Conservation (phyloP, 495 filamentous ascomycete species). For the Neurospora sp. region DNA sequence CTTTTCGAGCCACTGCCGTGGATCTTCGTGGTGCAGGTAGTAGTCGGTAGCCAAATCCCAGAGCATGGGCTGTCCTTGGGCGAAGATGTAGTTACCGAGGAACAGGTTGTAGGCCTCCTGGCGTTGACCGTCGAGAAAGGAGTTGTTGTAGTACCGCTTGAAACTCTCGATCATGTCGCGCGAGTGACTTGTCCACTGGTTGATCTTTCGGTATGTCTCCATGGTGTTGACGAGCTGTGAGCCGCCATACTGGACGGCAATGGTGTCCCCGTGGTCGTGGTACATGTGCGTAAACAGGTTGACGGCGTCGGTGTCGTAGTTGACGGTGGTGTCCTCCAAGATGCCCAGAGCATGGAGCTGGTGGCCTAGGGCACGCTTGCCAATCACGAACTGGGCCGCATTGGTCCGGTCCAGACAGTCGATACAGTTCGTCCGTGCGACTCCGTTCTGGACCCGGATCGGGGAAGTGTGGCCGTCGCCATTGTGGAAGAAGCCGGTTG, state of each 20-base stretch:
- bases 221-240: slow-evolving; percentile 98
- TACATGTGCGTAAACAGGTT: slow-evolving; percentile 97
- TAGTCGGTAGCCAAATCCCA: slow-evolving; percentile 96
- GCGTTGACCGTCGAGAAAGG: slow-evolving; percentile 88
- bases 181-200: slow-evolving; percentile 96
- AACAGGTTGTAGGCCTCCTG: slow-evolving; percentile 99
- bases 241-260: slow-evolving; percentile 94
- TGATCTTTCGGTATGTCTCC: slow-evolving; percentile 97
- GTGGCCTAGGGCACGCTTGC: slow-evolving; percentile 85
- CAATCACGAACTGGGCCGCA: slow-evolving; percentile 94
- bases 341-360: slow-evolving; percentile 91
- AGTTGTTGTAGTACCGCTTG: slow-evolving; percentile 98
- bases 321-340: slow-evolving; percentile 64
- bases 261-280: slow-evolving; percentile 93
- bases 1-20: slow-evolving; percentile 57
- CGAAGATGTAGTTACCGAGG: slow-evolving; percentile 89
- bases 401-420: slow-evolving; percentile 96
- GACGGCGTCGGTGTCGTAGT: slow-evolving; percentile 91
- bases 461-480: slow-evolving; percentile 55
- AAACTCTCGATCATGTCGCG: slow-evolving; percentile 99
- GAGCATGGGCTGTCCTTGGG: slow-evolving; percentile 87
- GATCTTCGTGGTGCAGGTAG: slow-evolving; percentile 87
- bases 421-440: slow-evolving; percentile 94
- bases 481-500: slow-evolving; percentile 92
- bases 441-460: slow-evolving; percentile 75